Evolutionary conservation across 2,329 filamentous ascomycete species (phyloP), one percentile per base, ranked within the genome.

Genomic region (Diaporthe sp.): DNA sequence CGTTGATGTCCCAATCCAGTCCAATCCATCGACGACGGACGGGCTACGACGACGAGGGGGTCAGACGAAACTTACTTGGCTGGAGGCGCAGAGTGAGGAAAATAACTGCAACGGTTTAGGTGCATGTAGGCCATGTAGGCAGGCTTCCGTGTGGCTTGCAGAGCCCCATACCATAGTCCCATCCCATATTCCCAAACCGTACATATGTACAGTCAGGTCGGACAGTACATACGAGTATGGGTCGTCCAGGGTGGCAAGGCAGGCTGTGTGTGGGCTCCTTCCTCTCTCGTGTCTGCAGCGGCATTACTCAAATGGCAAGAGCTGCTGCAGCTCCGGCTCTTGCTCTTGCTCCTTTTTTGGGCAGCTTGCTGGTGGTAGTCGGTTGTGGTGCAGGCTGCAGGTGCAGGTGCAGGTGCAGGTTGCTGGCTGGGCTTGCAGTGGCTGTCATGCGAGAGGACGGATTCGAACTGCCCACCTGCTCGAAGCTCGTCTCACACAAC

Each of bases 271-370:
- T 61, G 58, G 58, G 40, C 40, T 33, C 25, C 13, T 25, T n/a
- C 22, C 22, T 35, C 22, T 35, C 13, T 67, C 61, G 61, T 67
- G 64, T 52, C 64, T 67, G 64, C 45, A 67, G 30, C 33, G 45
- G 64, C 64, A 68, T 54, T 68, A 68, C 64, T 68, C 64, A 40
- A 68, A 54, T 13, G 33, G 13, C n/a, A 38, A 42, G 40, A 45
- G 40, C 13, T 19, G 30, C 15, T 6, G 30, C 38, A 22, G n/a
- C n/a, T 28, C 10, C 42, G 22, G 33, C 22, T 67, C 17, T 38
- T 35, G 45, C 47, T 28, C 9, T 52, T 50, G 19, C 19, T n/a
- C n/a, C n/a, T n/a, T n/a, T n/a, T n/a, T n/a, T n/a, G n/a, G n/a
- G n/a, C n/a, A n/a, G n/a, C n/a, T n/a, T n/a, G n/a, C n/a, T n/a